Base-by-base conservation (phyloP, 192 early-diverging fungal genomes). In the Chytriomyces confervae region DNA sequence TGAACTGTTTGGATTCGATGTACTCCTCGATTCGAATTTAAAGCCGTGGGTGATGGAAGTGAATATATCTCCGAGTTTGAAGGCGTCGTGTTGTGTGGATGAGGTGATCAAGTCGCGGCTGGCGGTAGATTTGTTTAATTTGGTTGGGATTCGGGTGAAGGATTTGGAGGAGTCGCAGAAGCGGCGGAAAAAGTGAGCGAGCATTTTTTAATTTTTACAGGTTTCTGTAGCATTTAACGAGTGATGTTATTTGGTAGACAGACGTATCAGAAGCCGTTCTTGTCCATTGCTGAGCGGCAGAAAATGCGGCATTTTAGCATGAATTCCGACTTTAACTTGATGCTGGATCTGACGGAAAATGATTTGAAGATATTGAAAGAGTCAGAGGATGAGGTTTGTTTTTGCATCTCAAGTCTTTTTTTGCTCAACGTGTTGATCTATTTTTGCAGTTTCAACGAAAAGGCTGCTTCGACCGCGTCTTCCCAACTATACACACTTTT, bases 21-120 rank as follows among this genome's bases (percentile, higher is more conserved):
- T 89, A 11, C 82, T 89, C 50, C 78, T 89, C 43, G 88, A 89
- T 62, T 70, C 76, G 10, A 71, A 85, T 53, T 72, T 89, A 53
- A 76, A 86, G 45, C 88, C 88, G 51, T 89, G 88, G 88, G 64
- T 89, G 60, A 89, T 89, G 76, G 88, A 89, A 63, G 88, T 89
- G 27, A 89, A 89, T 68, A 88, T 88, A 4, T 85, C 85, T 8
- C 88, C 88, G 11, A 77, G 72, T 6, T 68, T 89, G 45, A 87
- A 87, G 68, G 79, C 80, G 9, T 79, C 79, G 3, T 80, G 81
- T 43, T 77, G 80, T 18, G 62, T 85, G 79, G 86, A 87, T 53
- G 71, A 62, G 11, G 72, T 48, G 16, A 61, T 87, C 48, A 87
- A 87, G 68, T 68, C 75, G 49, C 47, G 50, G 36, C 23, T 87